phyloP scores from a whole-genome alignment of 257 asterid genomes.

The Penstemon barbatus region DNA sequence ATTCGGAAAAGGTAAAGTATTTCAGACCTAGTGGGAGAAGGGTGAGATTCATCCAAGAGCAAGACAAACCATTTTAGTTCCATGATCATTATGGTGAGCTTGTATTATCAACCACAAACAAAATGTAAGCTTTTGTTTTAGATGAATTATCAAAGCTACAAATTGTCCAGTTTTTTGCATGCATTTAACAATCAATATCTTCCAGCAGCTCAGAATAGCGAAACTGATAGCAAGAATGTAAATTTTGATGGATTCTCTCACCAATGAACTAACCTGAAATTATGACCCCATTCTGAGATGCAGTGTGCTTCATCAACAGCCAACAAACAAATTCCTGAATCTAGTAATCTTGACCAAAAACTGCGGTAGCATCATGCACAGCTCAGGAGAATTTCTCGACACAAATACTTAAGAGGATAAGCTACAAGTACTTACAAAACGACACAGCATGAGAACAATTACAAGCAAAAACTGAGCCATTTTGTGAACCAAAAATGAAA shows the following conservation, averaged over 20 bases:
- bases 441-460: not conserved
- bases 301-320: slow-evolving; percentile 99
- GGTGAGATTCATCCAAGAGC: slow-evolving; percentile 2
- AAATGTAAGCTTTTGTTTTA: slow-evolving; percentile 10
- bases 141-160: not conserved
- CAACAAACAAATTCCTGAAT: slow-evolving; percentile 74
- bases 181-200: not conserved
- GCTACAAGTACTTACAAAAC: slow-evolving; percentile 9
- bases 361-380: slow-evolving; percentile 46
- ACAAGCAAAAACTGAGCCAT: slow-evolving; percentile 1
- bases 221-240: slow-evolving; percentile 11
- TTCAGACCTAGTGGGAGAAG: slow-evolving; percentile 15
- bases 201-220: slow-evolving; percentile 7
- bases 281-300: slow-evolving; percentile 98
- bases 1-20: not conserved
- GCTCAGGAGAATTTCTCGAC: slow-evolving; percentile 22
- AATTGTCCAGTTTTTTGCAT: not conserved
- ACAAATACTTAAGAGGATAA: not conserved
- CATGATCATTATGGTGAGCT: not conserved
- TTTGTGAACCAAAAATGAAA: not conserved
- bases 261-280: slow-evolving; percentile 62
- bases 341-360: slow-evolving; percentile 80
- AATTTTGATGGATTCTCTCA: not conserved
- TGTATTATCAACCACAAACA: slow-evolving; percentile 5
- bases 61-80: not conserved